Conservation (phyloP, 202 grass and related monocot species). For the Carex arenaria region DNA sequence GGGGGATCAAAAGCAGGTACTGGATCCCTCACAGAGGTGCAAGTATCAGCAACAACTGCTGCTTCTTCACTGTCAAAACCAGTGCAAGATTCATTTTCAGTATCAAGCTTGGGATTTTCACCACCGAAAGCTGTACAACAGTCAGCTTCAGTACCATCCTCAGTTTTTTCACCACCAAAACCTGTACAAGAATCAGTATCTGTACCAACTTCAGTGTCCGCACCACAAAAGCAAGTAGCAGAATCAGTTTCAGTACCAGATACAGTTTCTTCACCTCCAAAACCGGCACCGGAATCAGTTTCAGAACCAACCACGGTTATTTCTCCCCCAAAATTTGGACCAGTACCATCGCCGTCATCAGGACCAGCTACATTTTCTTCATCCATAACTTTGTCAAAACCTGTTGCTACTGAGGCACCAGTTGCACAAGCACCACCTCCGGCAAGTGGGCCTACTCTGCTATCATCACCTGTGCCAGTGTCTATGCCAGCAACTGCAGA, state of each 20-base stretch:
- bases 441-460: not conserved
- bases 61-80: slow-evolving; percentile 33
- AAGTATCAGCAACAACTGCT: slow-evolving; percentile 28
- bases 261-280: slow-evolving; percentile 11
- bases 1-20: slow-evolving; percentile 26
- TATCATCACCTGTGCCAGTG: slow-evolving; percentile 13
- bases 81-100: slow-evolving; percentile 20
- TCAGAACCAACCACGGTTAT: slow-evolving; percentile 8
- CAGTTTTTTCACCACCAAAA: not conserved
- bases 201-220: not conserved
- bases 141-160: not conserved
- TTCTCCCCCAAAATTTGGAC: slow-evolving; percentile 13
- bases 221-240: slow-evolving; percentile 11
- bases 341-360: not conserved
- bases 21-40: slow-evolving; percentile 22
- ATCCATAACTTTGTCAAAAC: not conserved
- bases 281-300: slow-evolving; percentile 10
- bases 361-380: slow-evolving; percentile 13
- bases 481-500: slow-evolving; percentile 8
- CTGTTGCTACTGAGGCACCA: slow-evolving; percentile 14
- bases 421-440: not conserved
- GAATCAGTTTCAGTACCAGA: slow-evolving; percentile 2
- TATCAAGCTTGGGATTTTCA: slow-evolving; percentile 13
- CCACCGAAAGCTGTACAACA: slow-evolving; percentile 25
- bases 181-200: slow-evolving; percentile 13